phyloP scores from a whole-genome alignment of 2,329 filamentous ascomycete genomes.

The Blastomyces percursus region DNA sequence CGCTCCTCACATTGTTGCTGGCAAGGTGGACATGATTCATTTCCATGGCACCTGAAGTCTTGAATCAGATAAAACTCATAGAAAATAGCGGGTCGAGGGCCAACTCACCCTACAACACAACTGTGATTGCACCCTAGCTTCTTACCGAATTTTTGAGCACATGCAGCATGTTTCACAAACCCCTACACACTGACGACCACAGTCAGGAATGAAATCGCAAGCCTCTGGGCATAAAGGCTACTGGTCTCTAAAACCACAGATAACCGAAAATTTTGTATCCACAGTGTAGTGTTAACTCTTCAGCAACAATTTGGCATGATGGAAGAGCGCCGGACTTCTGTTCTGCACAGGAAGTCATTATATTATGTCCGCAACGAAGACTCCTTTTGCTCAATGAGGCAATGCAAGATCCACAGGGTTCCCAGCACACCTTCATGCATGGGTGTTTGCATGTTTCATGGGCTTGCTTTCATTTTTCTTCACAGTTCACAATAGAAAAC shows the following conservation, averaged over 20 bases:
- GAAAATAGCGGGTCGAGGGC: neutral
- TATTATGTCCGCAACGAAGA: conserved; percentile 16
- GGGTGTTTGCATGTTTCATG: conserved; percentile 14
- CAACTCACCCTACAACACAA: conserved; percentile 13
- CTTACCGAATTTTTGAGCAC: conserved; percentile 11
- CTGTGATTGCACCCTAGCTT: conserved; percentile 14
- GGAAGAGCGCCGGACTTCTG: conserved; percentile 6
- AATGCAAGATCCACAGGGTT: conserved; percentile 15
- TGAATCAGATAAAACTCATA: neutral
- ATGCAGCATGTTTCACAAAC: conserved; percentile 10
- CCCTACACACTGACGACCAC: conserved; percentile 12
- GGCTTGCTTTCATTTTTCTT: conserved; percentile 12
- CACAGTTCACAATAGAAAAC: conserved; percentile 12
- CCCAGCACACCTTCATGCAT: conserved; percentile 15
- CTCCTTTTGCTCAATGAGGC: conserved; percentile 4
- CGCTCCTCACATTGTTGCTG: conserved; percentile 12
- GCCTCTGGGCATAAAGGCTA: conserved; percentile 5
- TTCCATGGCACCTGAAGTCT: conserved; percentile 12
- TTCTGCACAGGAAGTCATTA: conserved; percentile 13
- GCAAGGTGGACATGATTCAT: conserved; percentile 15
- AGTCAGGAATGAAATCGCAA: conserved; percentile 9
- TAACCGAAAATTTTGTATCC: conserved; percentile 14
- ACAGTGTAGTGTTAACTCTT: conserved; percentile 10
- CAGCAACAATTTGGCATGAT: conserved; percentile 11
- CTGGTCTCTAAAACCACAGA: conserved; percentile 12